Evolutionary conservation across 306 rosid species (phyloP), one percentile per base, ranked within the genome.

Genomic region (Inga leiocalycina): DNA sequence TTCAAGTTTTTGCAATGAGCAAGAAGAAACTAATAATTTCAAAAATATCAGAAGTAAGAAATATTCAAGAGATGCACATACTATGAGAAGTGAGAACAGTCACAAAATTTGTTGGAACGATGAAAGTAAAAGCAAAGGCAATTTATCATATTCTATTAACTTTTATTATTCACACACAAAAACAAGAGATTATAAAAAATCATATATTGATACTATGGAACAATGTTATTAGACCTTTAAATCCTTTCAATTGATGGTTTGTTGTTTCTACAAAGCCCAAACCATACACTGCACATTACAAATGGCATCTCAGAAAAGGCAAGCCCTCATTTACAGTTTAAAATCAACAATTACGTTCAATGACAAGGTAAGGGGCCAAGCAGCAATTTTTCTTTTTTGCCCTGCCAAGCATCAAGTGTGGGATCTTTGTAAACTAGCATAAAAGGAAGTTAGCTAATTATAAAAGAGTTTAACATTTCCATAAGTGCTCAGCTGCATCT

Each of bases 71-170:
- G 30, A 27, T 27, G 30, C 30, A 27, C 30, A 27, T 27, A 27
- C 1, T 27, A 27, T 27, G 30, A 27, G 30, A 27, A 27, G 30
- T 27, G 30, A 27, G 30, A 27, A 27, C 30, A 27, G 0, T 27
- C 30, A 89, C 97, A 79, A 85, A 83, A 85, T 85, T 92, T 86
- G 97, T 94, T 13, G 92, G 97, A 87, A 92, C 94, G 80, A 78
- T 90, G 97, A 90, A 82, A 89, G 97, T 32, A 19, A 34, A 71
- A 57, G 48, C 66, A 66, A 8, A 30, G 72, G 37, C 70, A 67
- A 20, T 79, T 61, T 39, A 70, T 77, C 70, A 17, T 32, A 71
- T 13, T 39, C 61, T 68, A 22, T 65, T 71, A 32, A 35, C 77
- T 37, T 80, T 46, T 69, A 75, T 56, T 80, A 56, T 8, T 37